These are phyloP conservation scores for Moricandia moricandioides DNA, from an alignment of 345 rosid genomes.

Conservation along the genomic window DNA sequence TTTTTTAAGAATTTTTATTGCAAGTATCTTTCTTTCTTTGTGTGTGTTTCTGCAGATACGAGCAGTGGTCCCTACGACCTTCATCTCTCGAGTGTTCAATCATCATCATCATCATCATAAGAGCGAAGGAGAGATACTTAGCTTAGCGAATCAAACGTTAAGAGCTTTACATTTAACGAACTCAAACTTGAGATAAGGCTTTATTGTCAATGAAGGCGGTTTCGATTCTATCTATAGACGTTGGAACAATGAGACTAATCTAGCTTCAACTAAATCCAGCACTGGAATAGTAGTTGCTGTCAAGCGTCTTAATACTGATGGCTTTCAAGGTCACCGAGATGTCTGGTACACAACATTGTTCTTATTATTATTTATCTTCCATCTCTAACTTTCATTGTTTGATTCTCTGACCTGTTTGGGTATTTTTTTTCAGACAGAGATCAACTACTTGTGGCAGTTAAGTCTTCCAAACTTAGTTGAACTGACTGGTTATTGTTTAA, in stretches of 20 bases:
- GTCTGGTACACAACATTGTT: no score
- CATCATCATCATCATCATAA: slow-evolving; percentile 42
- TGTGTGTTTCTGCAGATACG: slow-evolving; percentile 26
- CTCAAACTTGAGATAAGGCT: slow-evolving; percentile 88
- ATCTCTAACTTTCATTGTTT: background rate
- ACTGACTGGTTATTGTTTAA: slow-evolving; percentile 81
- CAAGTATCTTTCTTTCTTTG: background rate
- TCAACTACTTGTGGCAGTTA: slow-evolving; percentile 74
- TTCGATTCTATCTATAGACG: slow-evolving; percentile 89
- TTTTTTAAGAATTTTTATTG: no score
- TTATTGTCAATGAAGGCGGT: slow-evolving; percentile 97
- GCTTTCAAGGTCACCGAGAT: slow-evolving; percentile 41
- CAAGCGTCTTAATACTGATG: slow-evolving; percentile 78
- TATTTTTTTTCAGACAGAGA: slow-evolving; percentile 57
- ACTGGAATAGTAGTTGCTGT: slow-evolving; percentile 81
- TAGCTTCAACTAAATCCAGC: slow-evolving; percentile 52
- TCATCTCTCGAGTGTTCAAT: slow-evolving; percentile 43
- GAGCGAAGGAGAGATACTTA: slow-evolving; percentile 76
- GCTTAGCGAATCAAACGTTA: slow-evolving; percentile 57
- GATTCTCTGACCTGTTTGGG: background rate
- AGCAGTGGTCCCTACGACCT: slow-evolving; percentile 40
- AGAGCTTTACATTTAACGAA: slow-evolving; percentile 60
- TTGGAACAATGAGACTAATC: slow-evolving; percentile 78
- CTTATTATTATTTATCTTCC: background rate
- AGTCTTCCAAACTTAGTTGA: slow-evolving; percentile 82